A percentile compares a stretch with the other conserved stretches of the same genome.
These are phyloP conservation scores for Vicia sativa DNA, from an alignment of 306 rosid genomes.

Conservation along the genomic window DNA sequence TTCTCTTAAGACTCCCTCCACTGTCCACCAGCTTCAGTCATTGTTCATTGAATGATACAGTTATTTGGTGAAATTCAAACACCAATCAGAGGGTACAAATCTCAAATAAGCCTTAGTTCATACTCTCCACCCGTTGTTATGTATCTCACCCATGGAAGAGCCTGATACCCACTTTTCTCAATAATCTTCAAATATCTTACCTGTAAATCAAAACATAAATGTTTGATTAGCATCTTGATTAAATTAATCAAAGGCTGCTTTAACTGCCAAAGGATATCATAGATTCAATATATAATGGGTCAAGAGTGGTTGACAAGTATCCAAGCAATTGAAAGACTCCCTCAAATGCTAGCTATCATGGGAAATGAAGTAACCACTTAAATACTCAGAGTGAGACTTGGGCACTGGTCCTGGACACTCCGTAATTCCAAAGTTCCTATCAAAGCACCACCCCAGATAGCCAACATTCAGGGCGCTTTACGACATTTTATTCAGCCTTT, in stretches of 20 bases:
- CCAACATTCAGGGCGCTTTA: not conserved
- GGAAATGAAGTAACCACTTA: not conserved
- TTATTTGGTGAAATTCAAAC: slow-evolving; percentile 37
- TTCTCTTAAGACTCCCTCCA: slow-evolving; percentile 31
- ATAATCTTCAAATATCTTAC: slow-evolving; percentile 98
- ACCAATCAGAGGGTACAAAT: slow-evolving; percentile 33
- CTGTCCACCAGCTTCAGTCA: slow-evolving; percentile 41
- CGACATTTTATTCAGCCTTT: not conserved
- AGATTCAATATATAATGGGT: not conserved
- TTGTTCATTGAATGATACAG: slow-evolving; percentile 35
- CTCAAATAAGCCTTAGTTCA: slow-evolving; percentile 87
- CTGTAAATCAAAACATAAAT: slow-evolving; percentile 52
- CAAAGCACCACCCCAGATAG: not conserved
- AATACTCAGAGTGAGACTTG: not conserved
- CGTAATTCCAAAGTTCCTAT: not conserved
- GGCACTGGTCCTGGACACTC: not conserved
- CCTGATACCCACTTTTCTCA: slow-evolving; percentile 99
- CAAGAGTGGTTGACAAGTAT: not conserved
- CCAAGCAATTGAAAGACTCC: not conserved
- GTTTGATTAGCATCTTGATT: slow-evolving; percentile 19
- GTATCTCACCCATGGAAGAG: slow-evolving; percentile 99
- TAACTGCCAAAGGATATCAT: not conserved
- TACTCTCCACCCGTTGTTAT: slow-evolving; percentile 98
- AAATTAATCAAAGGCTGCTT: slow-evolving; percentile 13
- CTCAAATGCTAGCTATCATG: not conserved